Percentiles rank a stretch among this genome's conserved stretches.
phyloP scores from a whole-genome alignment of 371 early-diverging fungal species.

The Smittium culicis region DNA sequence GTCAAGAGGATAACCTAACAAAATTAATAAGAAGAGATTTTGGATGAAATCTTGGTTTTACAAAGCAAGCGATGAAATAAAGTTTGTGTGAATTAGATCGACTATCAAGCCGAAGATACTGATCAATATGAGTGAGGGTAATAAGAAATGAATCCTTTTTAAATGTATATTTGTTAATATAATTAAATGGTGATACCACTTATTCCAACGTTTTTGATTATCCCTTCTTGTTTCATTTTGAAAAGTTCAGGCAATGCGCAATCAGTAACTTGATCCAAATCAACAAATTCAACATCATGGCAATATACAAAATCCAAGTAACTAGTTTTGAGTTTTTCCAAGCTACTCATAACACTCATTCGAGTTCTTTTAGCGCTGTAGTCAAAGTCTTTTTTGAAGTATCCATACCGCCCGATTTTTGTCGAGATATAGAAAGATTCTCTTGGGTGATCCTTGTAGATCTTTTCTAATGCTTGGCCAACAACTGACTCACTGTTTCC shows the following conservation, averaged over 20 bases:
- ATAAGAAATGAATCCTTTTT: no score
- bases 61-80: background rate
- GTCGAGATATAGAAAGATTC: conserved; percentile 52
- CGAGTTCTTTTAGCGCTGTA: conserved; percentile 42
- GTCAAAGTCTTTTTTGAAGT: conserved; percentile 44
- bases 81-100: background rate
- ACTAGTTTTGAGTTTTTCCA: conserved; percentile 44
- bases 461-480: conserved; percentile 42
- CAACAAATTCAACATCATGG: conserved; percentile 74
- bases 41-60: background rate
- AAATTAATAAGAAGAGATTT: no score
- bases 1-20: conserved; percentile 45
- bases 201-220: conserved; percentile 54
- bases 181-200: conserved; percentile 40
- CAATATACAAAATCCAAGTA: conserved; percentile 63
- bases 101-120: no score
- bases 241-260: conserved; percentile 50
- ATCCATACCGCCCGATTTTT: conserved; percentile 65
- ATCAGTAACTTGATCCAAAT: conserved; percentile 35
- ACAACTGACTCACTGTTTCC: conserved; percentile 53
- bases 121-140: no score
- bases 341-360: conserved; percentile 46
- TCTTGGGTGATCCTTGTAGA: conserved; percentile 41
- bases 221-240: conserved; percentile 47
- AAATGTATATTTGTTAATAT: no score